Conservation (phyloP, 768 basidiomycete species). For the Exsudoporus frostii region DNA sequence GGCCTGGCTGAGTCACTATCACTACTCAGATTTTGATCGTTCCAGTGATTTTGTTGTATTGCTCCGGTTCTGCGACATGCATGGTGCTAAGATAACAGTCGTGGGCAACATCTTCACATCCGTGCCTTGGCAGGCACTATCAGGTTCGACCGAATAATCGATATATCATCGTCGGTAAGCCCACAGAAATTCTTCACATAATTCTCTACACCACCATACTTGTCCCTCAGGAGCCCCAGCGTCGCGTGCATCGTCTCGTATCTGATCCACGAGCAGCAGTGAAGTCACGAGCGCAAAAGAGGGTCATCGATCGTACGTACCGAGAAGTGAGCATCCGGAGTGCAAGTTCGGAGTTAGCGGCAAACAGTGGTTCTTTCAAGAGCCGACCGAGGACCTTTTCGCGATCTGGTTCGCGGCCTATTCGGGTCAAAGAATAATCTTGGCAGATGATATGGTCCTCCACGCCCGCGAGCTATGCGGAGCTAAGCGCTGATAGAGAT, state of each 20-base stretch:
- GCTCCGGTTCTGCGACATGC: background rate
- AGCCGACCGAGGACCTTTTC: slow-evolving; percentile 67
- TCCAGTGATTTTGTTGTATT: background rate
- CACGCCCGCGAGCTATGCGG: slow-evolving; percentile 65
- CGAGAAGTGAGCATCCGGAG: slow-evolving; percentile 82
- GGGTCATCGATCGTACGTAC: slow-evolving; percentile 33
- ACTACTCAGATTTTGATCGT: background rate
- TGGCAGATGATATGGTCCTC: slow-evolving; percentile 59
- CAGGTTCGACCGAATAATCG: slow-evolving; percentile 55
- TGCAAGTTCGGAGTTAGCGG: slow-evolving; percentile 68
- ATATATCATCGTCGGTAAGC: slow-evolving; percentile 62
- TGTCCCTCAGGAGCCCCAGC: slow-evolving; percentile 53
- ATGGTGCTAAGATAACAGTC: background rate
- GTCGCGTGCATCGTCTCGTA: slow-evolving; percentile 77
- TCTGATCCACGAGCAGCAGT: slow-evolving; percentile 33
- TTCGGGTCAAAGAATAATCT: slow-evolving; percentile 74
- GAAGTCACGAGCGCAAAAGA: background rate
- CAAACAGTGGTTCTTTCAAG: slow-evolving; percentile 68
- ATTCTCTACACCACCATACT: slow-evolving; percentile 65
- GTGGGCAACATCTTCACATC: slow-evolving; percentile 18
- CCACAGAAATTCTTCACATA: slow-evolving; percentile 57
- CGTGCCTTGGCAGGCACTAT: slow-evolving; percentile 35
- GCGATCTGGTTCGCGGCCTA: slow-evolving; percentile 78
- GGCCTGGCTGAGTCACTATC: background rate
- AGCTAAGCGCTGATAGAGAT: background rate